Evolutionary conservation across 1,284 basidiomycete genomes (phyloP), one percentile per base, ranked within the genome.

Genomic region (Heliocybe sulcata): DNA sequence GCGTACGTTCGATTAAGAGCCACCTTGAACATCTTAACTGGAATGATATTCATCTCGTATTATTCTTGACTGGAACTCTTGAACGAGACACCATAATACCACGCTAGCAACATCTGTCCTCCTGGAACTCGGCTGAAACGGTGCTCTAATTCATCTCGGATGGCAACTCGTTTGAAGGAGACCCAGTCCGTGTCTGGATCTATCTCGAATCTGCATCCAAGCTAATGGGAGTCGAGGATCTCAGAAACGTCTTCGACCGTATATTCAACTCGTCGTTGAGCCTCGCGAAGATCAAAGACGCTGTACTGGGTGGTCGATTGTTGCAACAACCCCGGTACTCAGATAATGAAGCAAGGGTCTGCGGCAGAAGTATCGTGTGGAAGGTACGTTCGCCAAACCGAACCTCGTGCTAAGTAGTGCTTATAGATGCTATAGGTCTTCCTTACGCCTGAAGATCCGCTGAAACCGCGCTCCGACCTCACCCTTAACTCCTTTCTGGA

Each of bases 281-380:
- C 52, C 71, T 85, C 25, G 77, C 81, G 38, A 87, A 82, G 66
- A 69, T 89, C 57, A 81, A 79, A 64, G 84, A 90, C 66, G 75
- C 77, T 20, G 79, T 82, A 10, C 70, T 86, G 19, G 74, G 79
- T 53, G 83, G 84, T 58, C 77, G 80, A 19, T 66, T 91, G 22
- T 77, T 86, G 58, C 38, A 16, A 16, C 66, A 70, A 52, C 61
- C 69, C 20, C n/a, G n/a, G n/a, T n/a, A n/a, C n/a, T 61, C 65
- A 1, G 67, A 72, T 38, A 72, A 70, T 52, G 64, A 63, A 9
- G 67, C 76, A 33, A 79, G 77, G 42, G 71, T 86, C 12, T 68
- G 77, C 55, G 88, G 88, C 19, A 75, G 88, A 62, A 90, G 88
- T 66, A 68, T 92, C 56, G 83, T 80, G 52, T 92, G 89, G 88